Percentiles rank a stretch among this genome's conserved stretches.
Evolutionary conservation across 352 stramenopile species (phyloP).

Genomic region (Phytopythium vexans): DNA sequence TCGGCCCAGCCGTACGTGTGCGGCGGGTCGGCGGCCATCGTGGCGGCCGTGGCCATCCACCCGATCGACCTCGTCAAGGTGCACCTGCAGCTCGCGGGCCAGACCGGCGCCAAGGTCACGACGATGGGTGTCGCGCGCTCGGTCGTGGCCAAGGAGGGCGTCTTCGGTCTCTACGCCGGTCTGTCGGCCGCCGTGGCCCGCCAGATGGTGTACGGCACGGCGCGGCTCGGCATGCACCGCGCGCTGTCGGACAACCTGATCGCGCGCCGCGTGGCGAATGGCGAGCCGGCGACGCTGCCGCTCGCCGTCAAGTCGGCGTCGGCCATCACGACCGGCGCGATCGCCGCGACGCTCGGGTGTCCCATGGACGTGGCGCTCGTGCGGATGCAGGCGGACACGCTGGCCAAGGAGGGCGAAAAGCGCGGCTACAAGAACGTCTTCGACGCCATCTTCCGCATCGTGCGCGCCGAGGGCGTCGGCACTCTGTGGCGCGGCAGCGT

Average conservation of each 20-base stretch:
- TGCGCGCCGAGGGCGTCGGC: conserved; percentile 76
- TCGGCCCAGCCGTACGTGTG: conserved; percentile 77
- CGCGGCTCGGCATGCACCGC: conserved; percentile 82
- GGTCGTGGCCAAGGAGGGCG: conserved; percentile 75
- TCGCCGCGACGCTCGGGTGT: conserved; percentile 96
- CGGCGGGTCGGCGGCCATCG: conserved; percentile 67
- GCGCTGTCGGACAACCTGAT: conserved; percentile 80
- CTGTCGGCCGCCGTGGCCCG: conserved; percentile 77
- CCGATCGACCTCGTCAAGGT: conserved; percentile 92
- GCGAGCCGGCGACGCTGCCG: conserved; percentile 64
- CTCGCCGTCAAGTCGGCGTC: conserved; percentile 72
- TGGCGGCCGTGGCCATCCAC: conserved; percentile 82
- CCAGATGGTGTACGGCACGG: conserved; percentile 86
- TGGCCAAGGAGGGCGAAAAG: conserved; percentile 87
- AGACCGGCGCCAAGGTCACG: conserved; percentile 75
- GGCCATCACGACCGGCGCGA: conserved; percentile 69
- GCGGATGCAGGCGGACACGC: conserved; percentile 96
- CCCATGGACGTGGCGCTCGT: conserved; percentile 98
- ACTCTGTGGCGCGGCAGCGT: conserved; percentile 91
- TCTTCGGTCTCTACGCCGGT: conserved; percentile 81
- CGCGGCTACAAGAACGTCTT: conserved; percentile 99
- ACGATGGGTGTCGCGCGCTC: conserved; percentile 72
- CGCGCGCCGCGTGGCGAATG: conserved; percentile 59
- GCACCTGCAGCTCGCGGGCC: conserved; percentile 83
- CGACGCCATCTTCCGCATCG: conserved; percentile 92